These are phyloP conservation scores for Cyclocybe cylindracea DNA, from an alignment of 768 basidiomycete genomes.

Conservation along the genomic window DNA sequence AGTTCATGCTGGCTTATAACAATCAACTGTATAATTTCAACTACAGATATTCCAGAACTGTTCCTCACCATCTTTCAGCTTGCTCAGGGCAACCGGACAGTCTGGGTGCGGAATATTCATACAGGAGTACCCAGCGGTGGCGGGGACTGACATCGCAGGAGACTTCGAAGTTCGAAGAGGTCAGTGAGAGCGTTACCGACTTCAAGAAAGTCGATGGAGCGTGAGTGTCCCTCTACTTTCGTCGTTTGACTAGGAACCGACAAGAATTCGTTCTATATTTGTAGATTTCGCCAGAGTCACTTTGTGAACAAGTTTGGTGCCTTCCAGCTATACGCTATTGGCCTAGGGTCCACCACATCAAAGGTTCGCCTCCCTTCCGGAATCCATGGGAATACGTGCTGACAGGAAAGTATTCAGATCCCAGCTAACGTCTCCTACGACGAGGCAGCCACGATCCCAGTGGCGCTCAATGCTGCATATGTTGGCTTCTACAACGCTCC, in stretches of 20 bases:
- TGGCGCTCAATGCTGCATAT: slow-evolving; percentile 49
- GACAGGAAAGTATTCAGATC: slow-evolving; percentile 29
- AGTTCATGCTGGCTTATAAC: no score
- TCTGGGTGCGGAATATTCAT: slow-evolving; percentile 33
- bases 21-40: no score
- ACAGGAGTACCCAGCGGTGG: slow-evolving; percentile 44
- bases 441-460: slow-evolving; percentile 48
- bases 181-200: slow-evolving; percentile 49
- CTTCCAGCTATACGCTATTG: slow-evolving; percentile 43
- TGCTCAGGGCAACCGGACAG: no score
- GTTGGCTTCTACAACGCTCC: slow-evolving; percentile 45
- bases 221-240: slow-evolving; percentile 36
- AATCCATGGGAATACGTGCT: neutral
- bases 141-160: slow-evolving; percentile 51
- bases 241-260: slow-evolving; percentile 24
- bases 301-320: slow-evolving; percentile 36
- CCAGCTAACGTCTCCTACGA: slow-evolving; percentile 49
- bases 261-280: slow-evolving; percentile 31
- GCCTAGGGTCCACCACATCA: slow-evolving; percentile 8
- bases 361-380: slow-evolving; percentile 5
- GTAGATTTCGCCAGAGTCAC: slow-evolving; percentile 39
- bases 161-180: slow-evolving; percentile 36
- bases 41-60: no score
- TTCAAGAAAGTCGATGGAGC: slow-evolving; percentile 54
- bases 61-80: no score